Percentiles rank a stretch among this genome's conserved stretches.
Evolutionary conservation across 371 early-diverging fungal species (phyloP).

Genomic region (Circinella minor): DNA sequence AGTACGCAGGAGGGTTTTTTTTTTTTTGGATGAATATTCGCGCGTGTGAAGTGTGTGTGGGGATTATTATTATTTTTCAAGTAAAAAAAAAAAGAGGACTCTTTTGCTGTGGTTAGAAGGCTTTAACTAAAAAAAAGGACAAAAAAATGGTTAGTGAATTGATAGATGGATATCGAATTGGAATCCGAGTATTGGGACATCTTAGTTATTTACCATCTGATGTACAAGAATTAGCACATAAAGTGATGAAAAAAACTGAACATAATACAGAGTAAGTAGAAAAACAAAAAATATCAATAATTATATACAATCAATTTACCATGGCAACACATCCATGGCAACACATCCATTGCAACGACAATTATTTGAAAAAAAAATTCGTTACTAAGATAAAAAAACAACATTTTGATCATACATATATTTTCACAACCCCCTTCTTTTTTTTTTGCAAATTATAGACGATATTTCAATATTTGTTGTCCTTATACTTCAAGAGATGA

Average conservation of each 20-base stretch:
- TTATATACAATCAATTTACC: no score
- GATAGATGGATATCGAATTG: conserved; percentile 72
- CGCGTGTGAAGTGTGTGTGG: no score
- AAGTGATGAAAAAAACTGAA: conserved; percentile 73
- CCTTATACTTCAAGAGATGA: conserved; percentile 98
- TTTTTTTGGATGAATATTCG: no score
- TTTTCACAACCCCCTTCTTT: background rate
- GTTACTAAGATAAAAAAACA: background rate
- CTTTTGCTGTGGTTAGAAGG: no score
- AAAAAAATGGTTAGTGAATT: conserved; percentile 63
- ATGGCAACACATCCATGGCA: no score
- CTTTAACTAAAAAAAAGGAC: background rate
- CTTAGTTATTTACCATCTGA: conserved; percentile 63
- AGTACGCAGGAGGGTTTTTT: conserved; percentile 43
- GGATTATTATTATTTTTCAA: no score
- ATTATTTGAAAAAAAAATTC: background rate
- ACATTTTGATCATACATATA: background rate
- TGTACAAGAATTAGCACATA: conserved; percentile 58
- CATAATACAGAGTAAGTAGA: conserved; percentile 63
- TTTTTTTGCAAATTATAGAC: conserved; percentile 37
- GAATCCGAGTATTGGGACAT: conserved; percentile 87
- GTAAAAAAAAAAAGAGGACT: no score
- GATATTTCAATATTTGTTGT: conserved; percentile 91
- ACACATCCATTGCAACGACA: no score
- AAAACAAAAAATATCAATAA: no score